Evolutionary conservation across 2,329 filamentous ascomycete genomes (phyloP).

Genomic region (Botrytis fabae): DNA sequence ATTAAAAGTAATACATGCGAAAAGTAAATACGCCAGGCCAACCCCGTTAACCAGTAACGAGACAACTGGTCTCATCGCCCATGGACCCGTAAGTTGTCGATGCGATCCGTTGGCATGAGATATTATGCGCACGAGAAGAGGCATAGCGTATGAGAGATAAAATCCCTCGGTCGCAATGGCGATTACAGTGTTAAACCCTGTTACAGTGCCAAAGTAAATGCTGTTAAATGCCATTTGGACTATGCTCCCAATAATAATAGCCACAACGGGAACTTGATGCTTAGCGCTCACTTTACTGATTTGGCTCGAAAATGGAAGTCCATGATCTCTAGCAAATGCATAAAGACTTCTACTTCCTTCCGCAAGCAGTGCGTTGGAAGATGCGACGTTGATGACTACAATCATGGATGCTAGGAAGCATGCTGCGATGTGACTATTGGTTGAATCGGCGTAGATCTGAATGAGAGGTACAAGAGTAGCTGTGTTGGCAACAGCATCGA

Average conservation of each 20-base stretch:
- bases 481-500: conserved; percentile 45
- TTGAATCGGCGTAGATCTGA: conserved; percentile 52
- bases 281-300: conserved; percentile 50
- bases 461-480: conserved; percentile 51
- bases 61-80: conserved; percentile 45
- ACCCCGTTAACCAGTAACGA: conserved; percentile 47
- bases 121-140: conserved; percentile 52
- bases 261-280: conserved; percentile 51
- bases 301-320: conserved; percentile 51
- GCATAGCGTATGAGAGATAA: conserved; percentile 59
- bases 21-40: conserved; percentile 53
- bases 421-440: conserved; percentile 46
- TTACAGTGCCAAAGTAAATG: conserved; percentile 56
- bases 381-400: conserved; percentile 44
- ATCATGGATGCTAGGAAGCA: conserved; percentile 51
- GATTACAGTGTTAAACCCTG: conserved; percentile 57
- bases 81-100: conserved; percentile 42
- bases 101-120: conserved; percentile 47
- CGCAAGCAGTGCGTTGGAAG: conserved; percentile 43
- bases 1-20: conserved; percentile 57
- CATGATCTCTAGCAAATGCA: conserved; percentile 52
- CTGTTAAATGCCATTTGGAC: conserved; percentile 55
- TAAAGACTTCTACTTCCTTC: conserved; percentile 45
- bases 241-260: conserved; percentile 48
- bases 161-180: conserved; percentile 59